phyloP scores from a whole-genome alignment of 768 basidiomycete genomes.

The Saitozyma sp. region DNA sequence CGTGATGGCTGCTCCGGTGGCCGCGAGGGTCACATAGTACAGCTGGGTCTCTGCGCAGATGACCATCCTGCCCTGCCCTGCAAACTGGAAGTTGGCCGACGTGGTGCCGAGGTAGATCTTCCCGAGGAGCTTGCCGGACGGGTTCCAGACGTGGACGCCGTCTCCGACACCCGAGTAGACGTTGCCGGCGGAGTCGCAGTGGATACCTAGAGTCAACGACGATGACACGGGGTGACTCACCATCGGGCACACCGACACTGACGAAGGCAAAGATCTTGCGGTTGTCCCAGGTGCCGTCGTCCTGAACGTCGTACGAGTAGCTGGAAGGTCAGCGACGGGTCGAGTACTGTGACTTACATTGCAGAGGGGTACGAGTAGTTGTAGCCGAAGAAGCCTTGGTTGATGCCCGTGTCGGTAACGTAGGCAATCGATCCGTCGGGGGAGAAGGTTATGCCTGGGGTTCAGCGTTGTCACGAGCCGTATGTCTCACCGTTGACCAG shows the following conservation, averaged over 20 bases:
- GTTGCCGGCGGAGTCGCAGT: slow-evolving; percentile 43
- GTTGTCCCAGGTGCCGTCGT: slow-evolving; percentile 36
- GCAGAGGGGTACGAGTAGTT: slow-evolving; percentile 63
- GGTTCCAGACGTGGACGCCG: slow-evolving; percentile 45
- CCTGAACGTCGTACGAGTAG: slow-evolving; percentile 45
- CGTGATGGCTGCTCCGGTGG: slow-evolving; percentile 35
- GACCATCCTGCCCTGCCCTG: slow-evolving; percentile 43
- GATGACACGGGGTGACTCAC: slow-evolving; percentile 15
- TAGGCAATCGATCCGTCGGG: slow-evolving; percentile 66
- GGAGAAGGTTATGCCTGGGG: slow-evolving; percentile 65
- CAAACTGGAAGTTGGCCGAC: slow-evolving; percentile 48
- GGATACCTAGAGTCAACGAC: slow-evolving; percentile 25
- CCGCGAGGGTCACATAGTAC: slow-evolving; percentile 34
- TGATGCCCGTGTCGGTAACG: slow-evolving; percentile 54
- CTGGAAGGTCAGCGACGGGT: slow-evolving; percentile 11
- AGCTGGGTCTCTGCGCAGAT: slow-evolving; percentile 44
- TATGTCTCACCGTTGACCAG: slow-evolving; percentile 60
- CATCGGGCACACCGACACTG: slow-evolving; percentile 34
- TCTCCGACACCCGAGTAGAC: slow-evolving; percentile 46
- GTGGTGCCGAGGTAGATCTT: slow-evolving; percentile 44
- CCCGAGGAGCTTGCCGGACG: slow-evolving; percentile 43
- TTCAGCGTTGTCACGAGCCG: slow-evolving; percentile 7
- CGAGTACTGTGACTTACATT: slow-evolving; percentile 57
- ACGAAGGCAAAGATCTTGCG: slow-evolving; percentile 44
- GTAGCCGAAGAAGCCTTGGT: slow-evolving; percentile 31